Conservation (phyloP, 2,329 filamentous ascomycete genomes). For the Scytalidium lignicola region DNA sequence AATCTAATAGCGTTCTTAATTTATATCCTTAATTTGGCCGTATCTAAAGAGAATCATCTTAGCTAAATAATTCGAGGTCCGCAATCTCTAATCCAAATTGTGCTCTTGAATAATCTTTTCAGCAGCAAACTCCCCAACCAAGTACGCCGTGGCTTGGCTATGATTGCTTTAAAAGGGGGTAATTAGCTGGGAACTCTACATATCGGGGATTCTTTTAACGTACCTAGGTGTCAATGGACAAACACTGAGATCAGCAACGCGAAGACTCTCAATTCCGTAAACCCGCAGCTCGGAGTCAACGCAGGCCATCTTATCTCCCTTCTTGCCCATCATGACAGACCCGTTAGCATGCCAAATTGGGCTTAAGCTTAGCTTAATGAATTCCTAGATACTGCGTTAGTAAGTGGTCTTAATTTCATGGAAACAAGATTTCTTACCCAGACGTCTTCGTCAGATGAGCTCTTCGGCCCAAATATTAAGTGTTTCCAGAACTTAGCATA, state of each 20-base stretch:
- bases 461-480: conserved; percentile 37
- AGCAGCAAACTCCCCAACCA: conserved; percentile 45
- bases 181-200: neutral
- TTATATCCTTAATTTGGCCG: too few relatives aligned
- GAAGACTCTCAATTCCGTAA: conserved; percentile 40
- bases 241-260: conserved; percentile 45
- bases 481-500: conserved; percentile 40
- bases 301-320: conserved; percentile 35
- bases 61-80: too few relatives aligned
- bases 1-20: too few relatives aligned
- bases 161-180: conserved; percentile 37
- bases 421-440: conserved; percentile 4
- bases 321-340: conserved; percentile 51
- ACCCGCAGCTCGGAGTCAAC: conserved; percentile 45
- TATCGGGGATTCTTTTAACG: neutral
- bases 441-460: conserved; percentile 49
- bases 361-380: conserved; percentile 28
- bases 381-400: conserved; percentile 23
- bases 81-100: too few relatives aligned
- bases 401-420: too few relatives aligned
- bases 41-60: too few relatives aligned
- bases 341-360: conserved; percentile 46
- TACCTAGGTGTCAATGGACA: conserved; percentile 7
- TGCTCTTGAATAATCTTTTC: conserved; percentile 45
- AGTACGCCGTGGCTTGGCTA: conserved; percentile 48